phyloP scores from a whole-genome alignment of 2,329 filamentous ascomycete genomes.

The Iodosphaeria phyllophila region DNA sequence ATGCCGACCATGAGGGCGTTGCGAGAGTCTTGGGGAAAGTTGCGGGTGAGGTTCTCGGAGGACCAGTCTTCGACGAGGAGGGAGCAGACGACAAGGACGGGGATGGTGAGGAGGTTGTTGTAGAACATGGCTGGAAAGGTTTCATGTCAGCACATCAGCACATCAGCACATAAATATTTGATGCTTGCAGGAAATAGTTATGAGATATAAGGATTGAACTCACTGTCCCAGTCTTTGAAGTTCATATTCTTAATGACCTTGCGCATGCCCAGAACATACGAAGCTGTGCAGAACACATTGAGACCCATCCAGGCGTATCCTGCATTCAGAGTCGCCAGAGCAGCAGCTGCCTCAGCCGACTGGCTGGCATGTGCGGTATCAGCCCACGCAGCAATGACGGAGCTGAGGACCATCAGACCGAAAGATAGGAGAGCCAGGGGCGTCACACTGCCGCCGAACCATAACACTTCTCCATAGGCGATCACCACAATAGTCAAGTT shows the following conservation, averaged over 20 bases:
- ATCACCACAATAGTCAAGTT: slow-evolving; percentile 98
- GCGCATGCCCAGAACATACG: slow-evolving; percentile 82
- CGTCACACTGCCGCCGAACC: slow-evolving; percentile 89
- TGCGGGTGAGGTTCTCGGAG: slow-evolving; percentile 57
- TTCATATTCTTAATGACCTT: slow-evolving; percentile 99
- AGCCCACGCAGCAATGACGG: slow-evolving; percentile 88
- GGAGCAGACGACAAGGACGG: slow-evolving; percentile 68
- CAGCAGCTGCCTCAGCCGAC: slow-evolving; percentile 43
- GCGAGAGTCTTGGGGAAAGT: slow-evolving; percentile 72
- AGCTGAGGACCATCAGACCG: slow-evolving; percentile 89
- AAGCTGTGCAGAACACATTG: slow-evolving; percentile 88
- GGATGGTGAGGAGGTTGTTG: slow-evolving; percentile 95
- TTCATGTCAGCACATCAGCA: slow-evolving; percentile 17
- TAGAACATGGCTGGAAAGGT: slow-evolving; percentile 77
- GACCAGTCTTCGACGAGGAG: slow-evolving; percentile 88
- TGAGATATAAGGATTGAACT: slow-evolving; percentile 19
- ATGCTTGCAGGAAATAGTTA: not conserved
- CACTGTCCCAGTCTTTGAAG: slow-evolving; percentile 99
- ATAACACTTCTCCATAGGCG: slow-evolving; percentile 93
- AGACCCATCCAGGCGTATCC: slow-evolving; percentile 97
- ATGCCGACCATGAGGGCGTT: slow-evolving; percentile 72
- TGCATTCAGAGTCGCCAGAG: slow-evolving; percentile 77
- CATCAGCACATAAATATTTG: too few relatives aligned
- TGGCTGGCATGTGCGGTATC: slow-evolving; percentile 55
- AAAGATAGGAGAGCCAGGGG: slow-evolving; percentile 82